Evolutionary conservation across 768 basidiomycete genomes (phyloP).

Genomic region (Podaxis sp.): DNA sequence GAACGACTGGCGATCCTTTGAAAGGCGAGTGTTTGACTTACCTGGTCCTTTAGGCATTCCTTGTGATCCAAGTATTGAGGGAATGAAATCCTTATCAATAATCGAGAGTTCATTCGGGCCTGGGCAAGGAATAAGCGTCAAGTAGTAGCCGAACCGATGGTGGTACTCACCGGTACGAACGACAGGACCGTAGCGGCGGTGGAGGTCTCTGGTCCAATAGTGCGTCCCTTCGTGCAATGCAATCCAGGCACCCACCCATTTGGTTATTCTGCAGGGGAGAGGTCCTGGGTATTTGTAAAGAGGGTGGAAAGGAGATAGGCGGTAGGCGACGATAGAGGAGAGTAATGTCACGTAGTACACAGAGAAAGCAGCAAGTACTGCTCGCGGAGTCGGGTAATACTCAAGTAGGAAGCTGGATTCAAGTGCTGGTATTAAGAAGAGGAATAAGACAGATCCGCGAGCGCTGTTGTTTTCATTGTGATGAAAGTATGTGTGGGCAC

Average conservation of each 20-base stretch:
- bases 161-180: constrained; percentile 34
- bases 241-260: constrained; percentile 24
- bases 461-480: neutral
- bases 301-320: constrained; percentile 40
- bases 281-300: constrained; percentile 38
- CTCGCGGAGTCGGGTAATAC: neutral
- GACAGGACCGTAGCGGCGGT: constrained; percentile 33
- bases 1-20: neutral
- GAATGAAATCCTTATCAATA: constrained; percentile 38
- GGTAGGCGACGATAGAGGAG: constrained; percentile 25
- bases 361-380: constrained; percentile 1
- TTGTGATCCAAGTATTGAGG: constrained; percentile 41
- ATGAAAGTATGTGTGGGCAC: neutral
- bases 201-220: constrained; percentile 26
- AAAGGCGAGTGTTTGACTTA: constrained; percentile 24
- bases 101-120: constrained; percentile 57
- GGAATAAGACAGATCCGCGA: neutral
- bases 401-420: neutral
- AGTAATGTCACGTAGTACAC: constrained; percentile 15
- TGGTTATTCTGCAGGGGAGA: constrained; percentile 27
- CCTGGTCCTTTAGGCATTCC: constrained; percentile 58
- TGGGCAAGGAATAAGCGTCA: constrained; percentile 18
- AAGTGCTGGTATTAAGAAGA: neutral
- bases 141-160: too few species aligned
- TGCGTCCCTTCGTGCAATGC: constrained; percentile 26